Base-by-base conservation (phyloP, 129 eudicot genomes). In the Scalesia atractyloides region DNA sequence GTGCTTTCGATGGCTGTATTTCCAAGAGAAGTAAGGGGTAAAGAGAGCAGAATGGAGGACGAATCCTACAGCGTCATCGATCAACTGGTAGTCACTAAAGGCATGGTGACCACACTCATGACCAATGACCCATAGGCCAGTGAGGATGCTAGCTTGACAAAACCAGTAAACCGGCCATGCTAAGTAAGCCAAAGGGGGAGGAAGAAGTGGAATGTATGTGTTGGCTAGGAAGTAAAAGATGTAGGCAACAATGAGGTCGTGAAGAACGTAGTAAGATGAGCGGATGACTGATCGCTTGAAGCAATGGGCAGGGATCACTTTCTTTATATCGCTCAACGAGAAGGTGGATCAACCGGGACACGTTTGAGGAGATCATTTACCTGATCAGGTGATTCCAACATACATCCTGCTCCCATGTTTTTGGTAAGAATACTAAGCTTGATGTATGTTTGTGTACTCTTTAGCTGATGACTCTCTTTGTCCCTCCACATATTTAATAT, bases 91-190 rank as follows among this genome's bases (percentile, higher is more conserved):
- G 0, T 54, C 76, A n/a, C n/a, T n/a, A n/a, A n/a, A n/a, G n/a
- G n/a, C n/a, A n/a, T n/a, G n/a, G n/a, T n/a, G n/a, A n/a, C n/a
- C n/a, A n/a, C n/a, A n/a, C n/a, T n/a, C n/a, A n/a, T n/a, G n/a
- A n/a, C n/a, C n/a, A n/a, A n/a, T n/a, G n/a, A n/a, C n/a, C n/a
- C n/a, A n/a, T n/a, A n/a, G n/a, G n/a, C n/a, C 76, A 0, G 76
- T 71, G 2, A 57, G 24, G 57, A 72, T 61, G 56, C 76, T 72
- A 17, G 66, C 76, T 20, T 71, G 76, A 37, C 76, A 71, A 43
- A 71, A 72, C 76, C 76, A 72, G 58, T 72, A 72, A 58, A 72
- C 30, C 9, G 76, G 76, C 68, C 68, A 72, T 1, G 76, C 68
- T 9, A 72, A 5, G 68, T 72, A 72, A 17, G 76, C 53, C 1